Evolutionary conservation across 176 grass and related monocot species (phyloP).

Genomic region (Lolium multiflorum): DNA sequence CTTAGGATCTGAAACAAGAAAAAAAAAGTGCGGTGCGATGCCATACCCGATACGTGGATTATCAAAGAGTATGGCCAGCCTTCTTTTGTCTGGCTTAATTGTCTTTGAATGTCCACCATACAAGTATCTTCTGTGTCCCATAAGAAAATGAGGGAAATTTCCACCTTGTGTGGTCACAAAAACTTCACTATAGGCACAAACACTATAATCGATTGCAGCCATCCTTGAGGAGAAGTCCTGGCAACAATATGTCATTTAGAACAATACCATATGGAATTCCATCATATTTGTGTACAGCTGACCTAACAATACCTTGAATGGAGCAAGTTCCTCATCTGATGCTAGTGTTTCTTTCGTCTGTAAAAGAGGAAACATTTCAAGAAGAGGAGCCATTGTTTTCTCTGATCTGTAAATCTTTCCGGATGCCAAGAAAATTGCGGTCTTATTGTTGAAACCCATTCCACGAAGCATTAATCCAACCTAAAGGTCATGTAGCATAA

Average conservation of each 20-base stretch:
- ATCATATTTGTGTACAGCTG: background rate
- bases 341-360: slow-evolving; percentile 92
- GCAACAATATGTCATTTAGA: slow-evolving; percentile 30
- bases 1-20: slow-evolving; percentile 11
- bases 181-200: slow-evolving; percentile 84
- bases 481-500: slow-evolving; percentile 53
- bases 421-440: slow-evolving; percentile 94
- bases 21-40: background rate
- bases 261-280: slow-evolving; percentile 1
- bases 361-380: slow-evolving; percentile 98
- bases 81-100: slow-evolving; percentile 97
- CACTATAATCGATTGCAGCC: slow-evolving; percentile 91
- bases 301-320: slow-evolving; percentile 73
- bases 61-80: slow-evolving; percentile 85
- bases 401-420: slow-evolving; percentile 95
- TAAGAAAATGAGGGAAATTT: slow-evolving; percentile 93
- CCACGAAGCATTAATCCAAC: slow-evolving; percentile 98
- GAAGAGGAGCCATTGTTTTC: slow-evolving; percentile 84
- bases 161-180: slow-evolving; percentile 99
- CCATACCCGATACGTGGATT: slow-evolving; percentile 86
- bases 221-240: slow-evolving; percentile 98
- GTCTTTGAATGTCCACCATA: slow-evolving; percentile 94
- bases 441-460: slow-evolving; percentile 95
- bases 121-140: slow-evolving; percentile 92
- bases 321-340: slow-evolving; percentile 77